Conservation (phyloP, 2,329 filamentous ascomycete genomes). For the Scytalidium sp. region DNA sequence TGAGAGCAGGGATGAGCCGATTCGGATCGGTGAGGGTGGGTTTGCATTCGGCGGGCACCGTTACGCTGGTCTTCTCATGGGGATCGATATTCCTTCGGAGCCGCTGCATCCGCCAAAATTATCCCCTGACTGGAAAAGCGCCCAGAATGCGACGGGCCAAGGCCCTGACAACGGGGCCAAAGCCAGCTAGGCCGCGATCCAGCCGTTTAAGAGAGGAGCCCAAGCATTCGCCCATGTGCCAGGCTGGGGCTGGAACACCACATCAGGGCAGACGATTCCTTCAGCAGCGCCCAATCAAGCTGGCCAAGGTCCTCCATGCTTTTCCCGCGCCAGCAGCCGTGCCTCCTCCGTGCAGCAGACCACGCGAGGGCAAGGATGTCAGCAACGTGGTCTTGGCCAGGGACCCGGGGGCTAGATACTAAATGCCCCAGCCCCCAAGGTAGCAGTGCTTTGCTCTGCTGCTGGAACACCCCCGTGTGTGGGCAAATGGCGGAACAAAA, state of each 20-base stretch:
- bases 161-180: too few relatives aligned
- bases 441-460: not conserved
- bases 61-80: too few relatives aligned
- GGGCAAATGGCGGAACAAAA: too few relatives aligned
- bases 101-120: not conserved
- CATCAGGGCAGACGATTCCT: too few relatives aligned
- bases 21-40: not conserved
- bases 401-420: not conserved
- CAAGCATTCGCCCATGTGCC: not conserved
- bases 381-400: not conserved
- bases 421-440: not conserved
- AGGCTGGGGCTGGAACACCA: too few relatives aligned
- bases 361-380: not conserved
- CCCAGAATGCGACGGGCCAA: not conserved
- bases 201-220: not conserved
- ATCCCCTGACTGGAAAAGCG: not conserved
- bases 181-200: not conserved
- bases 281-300: not conserved
- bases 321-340: not conserved
- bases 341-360: not conserved
- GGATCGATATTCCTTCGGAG: not conserved
- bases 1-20: not conserved
- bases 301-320: not conserved
- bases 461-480: too few relatives aligned
- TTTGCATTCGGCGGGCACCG: too few relatives aligned